These are phyloP conservation scores for Echium plantagineum DNA, from an alignment of 257 asterid genomes.

Conservation along the genomic window DNA sequence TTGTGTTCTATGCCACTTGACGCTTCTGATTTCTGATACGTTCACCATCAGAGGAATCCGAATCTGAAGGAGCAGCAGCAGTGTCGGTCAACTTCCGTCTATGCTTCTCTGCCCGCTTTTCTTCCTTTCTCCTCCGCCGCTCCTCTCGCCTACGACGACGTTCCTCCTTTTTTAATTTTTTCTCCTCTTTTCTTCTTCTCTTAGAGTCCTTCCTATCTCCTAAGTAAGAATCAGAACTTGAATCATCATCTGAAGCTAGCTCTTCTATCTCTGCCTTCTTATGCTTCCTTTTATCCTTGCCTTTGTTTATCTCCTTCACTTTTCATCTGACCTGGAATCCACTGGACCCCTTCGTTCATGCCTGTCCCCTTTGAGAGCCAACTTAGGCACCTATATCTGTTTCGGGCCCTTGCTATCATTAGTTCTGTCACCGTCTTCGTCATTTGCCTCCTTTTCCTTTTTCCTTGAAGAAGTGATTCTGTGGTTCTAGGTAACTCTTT, in stretches of 20 bases:
- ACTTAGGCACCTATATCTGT: slow-evolving; percentile 23
- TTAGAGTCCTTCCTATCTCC: slow-evolving; percentile 73
- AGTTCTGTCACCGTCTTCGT: slow-evolving; percentile 21
- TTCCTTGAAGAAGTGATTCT: slow-evolving; percentile 19
- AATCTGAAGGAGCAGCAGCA: slow-evolving; percentile 42
- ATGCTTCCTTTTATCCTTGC: slow-evolving; percentile 53
- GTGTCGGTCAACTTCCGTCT: slow-evolving; percentile 43
- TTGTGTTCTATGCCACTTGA: slow-evolving; percentile 30
- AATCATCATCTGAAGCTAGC: slow-evolving; percentile 43
- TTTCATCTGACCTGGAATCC: slow-evolving; percentile 41
- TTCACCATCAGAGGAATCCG: slow-evolving; percentile 46
- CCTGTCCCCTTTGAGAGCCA: slow-evolving; percentile 32
- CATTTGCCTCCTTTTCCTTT: slow-evolving; percentile 40
- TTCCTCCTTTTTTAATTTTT: slow-evolving; percentile 58
- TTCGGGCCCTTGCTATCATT: slow-evolving; percentile 22
- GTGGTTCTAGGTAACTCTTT: slow-evolving; percentile 23
- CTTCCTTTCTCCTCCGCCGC: slow-evolving; percentile 56
- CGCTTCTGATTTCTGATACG: slow-evolving; percentile 26
- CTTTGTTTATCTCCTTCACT: slow-evolving; percentile 32
- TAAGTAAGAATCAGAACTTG: slow-evolving; percentile 61
- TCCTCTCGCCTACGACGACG: slow-evolving; percentile 61
- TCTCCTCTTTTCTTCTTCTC: slow-evolving; percentile 76
- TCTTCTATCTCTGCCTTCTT: slow-evolving; percentile 41
- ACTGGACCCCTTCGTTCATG: slow-evolving; percentile 29
- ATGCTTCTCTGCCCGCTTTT: slow-evolving; percentile 49